Conservation (phyloP, 2,329 filamentous ascomycete genomes). For the Helotiales sp. region DNA sequence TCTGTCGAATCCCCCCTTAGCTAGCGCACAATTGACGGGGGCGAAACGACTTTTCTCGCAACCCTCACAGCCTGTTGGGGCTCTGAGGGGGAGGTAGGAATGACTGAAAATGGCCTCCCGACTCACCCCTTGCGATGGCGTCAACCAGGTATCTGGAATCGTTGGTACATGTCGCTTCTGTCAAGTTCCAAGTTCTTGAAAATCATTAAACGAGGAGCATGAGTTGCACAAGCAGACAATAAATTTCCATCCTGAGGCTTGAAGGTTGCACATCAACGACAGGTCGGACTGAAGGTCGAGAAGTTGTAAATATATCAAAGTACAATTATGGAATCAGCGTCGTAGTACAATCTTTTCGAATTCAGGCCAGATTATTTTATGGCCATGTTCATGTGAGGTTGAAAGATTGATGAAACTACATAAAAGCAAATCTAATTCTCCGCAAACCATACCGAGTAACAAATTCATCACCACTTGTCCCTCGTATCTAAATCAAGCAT, state of each 20-base stretch:
- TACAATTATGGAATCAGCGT: too few species aligned
- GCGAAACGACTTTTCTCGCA: neutral
- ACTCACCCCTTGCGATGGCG: neutral
- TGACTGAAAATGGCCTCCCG: neutral
- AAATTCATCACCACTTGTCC: too few species aligned
- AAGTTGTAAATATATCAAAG: too few species aligned
- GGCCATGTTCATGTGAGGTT: too few species aligned
- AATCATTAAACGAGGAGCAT: neutral
- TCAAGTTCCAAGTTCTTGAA: neutral
- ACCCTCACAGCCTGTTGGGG: neutral
- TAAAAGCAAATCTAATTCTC: too few species aligned
- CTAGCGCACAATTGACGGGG: neutral
- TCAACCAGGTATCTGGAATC: neutral
- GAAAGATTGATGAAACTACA: too few species aligned
- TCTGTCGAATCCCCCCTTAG: neutral
- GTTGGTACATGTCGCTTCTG: neutral
- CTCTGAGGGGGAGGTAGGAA: neutral
- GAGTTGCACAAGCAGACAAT: neutral
- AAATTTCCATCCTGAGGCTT: neutral
- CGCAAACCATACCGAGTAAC: too few species aligned
- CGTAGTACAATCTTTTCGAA: too few species aligned
- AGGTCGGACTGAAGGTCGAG: too few species aligned
- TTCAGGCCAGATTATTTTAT: too few species aligned
- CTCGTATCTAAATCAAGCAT: too few species aligned
- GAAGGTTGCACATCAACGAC: neutral